phyloP scores from a whole-genome alignment of 1,284 basidiomycete species.

The Pseudozyma sp. region DNA sequence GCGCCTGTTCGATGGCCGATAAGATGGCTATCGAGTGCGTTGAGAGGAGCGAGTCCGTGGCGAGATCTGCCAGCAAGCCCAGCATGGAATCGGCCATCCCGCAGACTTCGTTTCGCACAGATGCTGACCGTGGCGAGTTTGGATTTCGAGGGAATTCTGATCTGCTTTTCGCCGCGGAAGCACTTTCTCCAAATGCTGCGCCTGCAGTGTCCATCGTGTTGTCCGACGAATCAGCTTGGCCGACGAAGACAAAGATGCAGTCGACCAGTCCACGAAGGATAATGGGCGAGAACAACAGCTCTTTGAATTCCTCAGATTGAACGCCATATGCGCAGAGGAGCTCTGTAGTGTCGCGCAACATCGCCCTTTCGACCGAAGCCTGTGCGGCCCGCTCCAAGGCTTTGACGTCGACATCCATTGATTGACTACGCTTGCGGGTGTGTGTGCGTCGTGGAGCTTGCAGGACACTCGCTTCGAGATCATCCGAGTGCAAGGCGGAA shows the following conservation, averaged over 20 bases:
- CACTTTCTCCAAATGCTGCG: neutral
- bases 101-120: neutral
- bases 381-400: constrained; percentile 39
- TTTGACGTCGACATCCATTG: constrained; percentile 50
- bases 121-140: neutral
- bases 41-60: constrained; percentile 39
- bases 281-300: constrained; percentile 60
- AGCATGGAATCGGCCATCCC: constrained; percentile 28
- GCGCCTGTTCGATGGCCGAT: constrained; percentile 35
- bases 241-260: constrained; percentile 42
- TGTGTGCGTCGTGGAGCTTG: constrained; percentile 11
- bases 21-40: constrained; percentile 45
- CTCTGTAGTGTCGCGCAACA: constrained; percentile 45
- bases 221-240: neutral
- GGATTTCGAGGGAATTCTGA: neutral
- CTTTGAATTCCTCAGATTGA: constrained; percentile 25
- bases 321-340: constrained; percentile 42
- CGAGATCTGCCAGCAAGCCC: constrained; percentile 40
- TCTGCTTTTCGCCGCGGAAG: neutral
- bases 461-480: neutral
- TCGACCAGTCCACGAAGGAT: constrained; percentile 56
- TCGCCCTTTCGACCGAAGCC: constrained; percentile 23
- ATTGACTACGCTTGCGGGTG: constrained; percentile 50
- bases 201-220: too few relatives aligned
- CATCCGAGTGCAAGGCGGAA: neutral